A percentile compares a stretch with the other conserved stretches of the same genome.
phyloP scores from a whole-genome alignment of 1,284 basidiomycete species.

The Xerocomus cyaneibrunnescens region DNA sequence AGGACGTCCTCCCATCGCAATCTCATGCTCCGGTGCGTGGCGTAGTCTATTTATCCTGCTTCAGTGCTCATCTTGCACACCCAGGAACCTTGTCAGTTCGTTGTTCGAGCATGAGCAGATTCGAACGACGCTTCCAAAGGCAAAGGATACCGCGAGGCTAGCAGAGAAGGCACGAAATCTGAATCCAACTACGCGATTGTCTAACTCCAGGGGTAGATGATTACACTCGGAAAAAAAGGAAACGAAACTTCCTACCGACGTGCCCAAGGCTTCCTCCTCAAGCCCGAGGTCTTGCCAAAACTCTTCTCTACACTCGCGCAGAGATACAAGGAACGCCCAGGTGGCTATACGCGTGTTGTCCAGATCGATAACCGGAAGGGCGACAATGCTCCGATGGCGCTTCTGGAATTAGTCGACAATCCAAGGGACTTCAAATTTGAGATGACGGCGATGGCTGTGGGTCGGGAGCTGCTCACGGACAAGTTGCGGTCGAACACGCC shows the following conservation, averaged over 20 bases:
- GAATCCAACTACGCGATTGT: not conserved
- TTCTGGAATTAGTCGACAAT: conserved; percentile 94
- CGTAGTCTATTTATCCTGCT: not conserved
- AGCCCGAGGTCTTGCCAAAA: conserved; percentile 71
- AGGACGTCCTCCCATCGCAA: conserved; percentile 84
- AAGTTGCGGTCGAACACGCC: conserved; percentile 47
- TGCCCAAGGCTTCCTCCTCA: conserved; percentile 76
- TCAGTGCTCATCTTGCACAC: conserved; percentile 5
- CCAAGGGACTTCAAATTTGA: conserved; percentile 87
- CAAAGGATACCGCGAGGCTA: conserved; percentile 86
- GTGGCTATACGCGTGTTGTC: conserved; percentile 95
- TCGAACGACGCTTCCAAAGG: conserved; percentile 95
- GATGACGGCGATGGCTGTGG: conserved; percentile 80
- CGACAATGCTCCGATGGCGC: conserved; percentile 92
- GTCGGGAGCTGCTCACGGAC: conserved; percentile 69
- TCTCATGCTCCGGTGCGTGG: conserved; percentile 77
- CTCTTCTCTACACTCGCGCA: conserved; percentile 79
- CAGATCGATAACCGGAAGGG: conserved; percentile 86
- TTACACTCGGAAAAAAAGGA: conserved; percentile 85
- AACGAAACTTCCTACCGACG: conserved; percentile 61
- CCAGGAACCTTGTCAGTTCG: conserved; percentile 92
- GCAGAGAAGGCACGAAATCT: conserved; percentile 79
- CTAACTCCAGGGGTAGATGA: conserved; percentile 57
- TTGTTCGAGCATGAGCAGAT: conserved; percentile 96
- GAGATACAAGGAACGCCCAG: conserved; percentile 82